Percentiles rank a stretch among this genome's conserved stretches.
Evolutionary conservation across 2,329 filamentous ascomycete species (phyloP).

Genomic region (Beauveria scarabaeidicola): DNA sequence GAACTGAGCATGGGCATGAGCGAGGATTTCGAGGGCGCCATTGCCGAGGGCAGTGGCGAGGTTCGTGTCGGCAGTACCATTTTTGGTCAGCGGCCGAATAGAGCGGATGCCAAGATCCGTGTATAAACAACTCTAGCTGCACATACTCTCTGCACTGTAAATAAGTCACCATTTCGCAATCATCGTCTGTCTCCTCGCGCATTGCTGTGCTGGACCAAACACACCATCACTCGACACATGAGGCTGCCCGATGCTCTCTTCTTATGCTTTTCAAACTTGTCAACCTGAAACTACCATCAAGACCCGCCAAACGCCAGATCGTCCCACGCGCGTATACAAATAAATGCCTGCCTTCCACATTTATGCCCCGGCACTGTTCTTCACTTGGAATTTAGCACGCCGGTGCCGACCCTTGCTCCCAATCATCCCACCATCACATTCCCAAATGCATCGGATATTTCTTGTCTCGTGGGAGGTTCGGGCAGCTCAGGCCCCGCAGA

Average conservation of each 20-base stretch:
- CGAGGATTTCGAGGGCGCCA: constrained; percentile 85
- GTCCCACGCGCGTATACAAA: constrained; percentile 3
- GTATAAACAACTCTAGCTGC: constrained; percentile 23
- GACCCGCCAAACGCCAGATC: constrained; percentile 4
- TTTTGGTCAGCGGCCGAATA: constrained; percentile 75
- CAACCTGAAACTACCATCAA: not conserved
- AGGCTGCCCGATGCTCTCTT: not conserved
- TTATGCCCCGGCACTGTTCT: not conserved
- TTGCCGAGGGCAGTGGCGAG: constrained; percentile 75
- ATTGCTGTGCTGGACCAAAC: no score
- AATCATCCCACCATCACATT: constrained; percentile 42
- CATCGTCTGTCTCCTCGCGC: not conserved
- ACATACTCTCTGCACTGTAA: not conserved
- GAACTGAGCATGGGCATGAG: constrained; percentile 99
- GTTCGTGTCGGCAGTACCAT: constrained; percentile 91
- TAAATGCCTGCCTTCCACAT: not conserved
- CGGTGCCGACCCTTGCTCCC: not conserved
- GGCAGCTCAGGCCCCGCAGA: constrained; percentile 32
- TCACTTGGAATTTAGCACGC: not conserved
- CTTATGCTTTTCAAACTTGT: not conserved
- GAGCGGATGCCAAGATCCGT: constrained; percentile 66
- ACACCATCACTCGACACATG: no score
- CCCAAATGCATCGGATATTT: constrained; percentile 48
- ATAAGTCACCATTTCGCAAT: not conserved
- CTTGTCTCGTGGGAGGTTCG: constrained; percentile 34